phyloP scores from a whole-genome alignment of 2,329 filamentous ascomycete species.

The Dryadomyces quercus-mongolicae region DNA sequence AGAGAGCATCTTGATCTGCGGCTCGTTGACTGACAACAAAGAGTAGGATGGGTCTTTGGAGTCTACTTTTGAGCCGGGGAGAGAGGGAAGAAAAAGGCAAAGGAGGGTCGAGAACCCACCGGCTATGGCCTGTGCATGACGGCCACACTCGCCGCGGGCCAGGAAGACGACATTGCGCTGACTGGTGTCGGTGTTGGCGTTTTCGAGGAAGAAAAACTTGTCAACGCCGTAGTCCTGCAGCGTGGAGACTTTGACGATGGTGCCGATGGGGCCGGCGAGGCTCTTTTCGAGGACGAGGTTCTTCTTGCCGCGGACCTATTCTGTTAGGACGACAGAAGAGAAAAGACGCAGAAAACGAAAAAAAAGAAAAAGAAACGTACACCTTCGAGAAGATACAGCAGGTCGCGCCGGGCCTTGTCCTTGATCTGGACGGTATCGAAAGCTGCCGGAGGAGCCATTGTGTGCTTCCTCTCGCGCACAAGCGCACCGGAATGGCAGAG shows the following conservation, averaged over 20 bases:
- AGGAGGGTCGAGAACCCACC: constrained; percentile 38
- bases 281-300: constrained; percentile 89
- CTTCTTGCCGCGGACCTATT: constrained; percentile 93
- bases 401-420: constrained; percentile 74
- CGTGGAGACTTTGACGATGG: constrained; percentile 90
- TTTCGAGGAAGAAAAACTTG: constrained; percentile 94
- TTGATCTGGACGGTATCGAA: constrained; percentile 67
- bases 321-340: background rate
- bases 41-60: background rate
- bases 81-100: background rate
- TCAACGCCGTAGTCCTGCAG: constrained; percentile 96
- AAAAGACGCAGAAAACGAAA: constrained; percentile 10
- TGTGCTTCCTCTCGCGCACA: background rate
- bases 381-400: constrained; percentile 83
- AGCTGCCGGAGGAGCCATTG: constrained; percentile 56
- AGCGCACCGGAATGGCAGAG: too few relatives aligned
- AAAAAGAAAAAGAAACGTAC: constrained; percentile 49
- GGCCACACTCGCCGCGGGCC: constrained; percentile 77
- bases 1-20: background rate
- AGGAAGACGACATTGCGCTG: constrained; percentile 95
- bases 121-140: constrained; percentile 74
- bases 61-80: constrained; percentile 24
- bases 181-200: constrained; percentile 85
- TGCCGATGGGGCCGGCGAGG: constrained; percentile 77
- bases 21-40: background rate